Percentiles rank a stretch among this genome's conserved stretches.
These are phyloP conservation scores for Aspergillus carbonarius DNA, from an alignment of 2,329 filamentous ascomycete species.

Conservation along the genomic window DNA sequence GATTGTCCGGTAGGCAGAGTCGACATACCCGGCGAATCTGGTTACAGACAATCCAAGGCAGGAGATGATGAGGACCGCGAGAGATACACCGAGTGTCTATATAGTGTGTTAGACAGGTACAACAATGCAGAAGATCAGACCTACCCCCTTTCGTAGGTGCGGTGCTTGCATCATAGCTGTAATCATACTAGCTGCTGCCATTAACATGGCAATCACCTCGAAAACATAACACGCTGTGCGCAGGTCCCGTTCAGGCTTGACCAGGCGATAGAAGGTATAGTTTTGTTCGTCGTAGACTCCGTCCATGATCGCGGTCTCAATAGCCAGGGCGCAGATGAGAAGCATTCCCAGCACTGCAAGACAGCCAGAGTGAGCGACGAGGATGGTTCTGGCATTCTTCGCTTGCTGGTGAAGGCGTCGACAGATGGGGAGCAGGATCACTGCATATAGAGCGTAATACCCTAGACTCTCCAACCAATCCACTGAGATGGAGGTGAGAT, in stretches of 20 bases:
- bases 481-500: background rate
- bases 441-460: constrained; percentile 1
- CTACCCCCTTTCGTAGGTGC: constrained; percentile 11
- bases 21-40: constrained; percentile 8
- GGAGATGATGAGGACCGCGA: constrained; percentile 4
- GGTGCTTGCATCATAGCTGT: constrained; percentile 5
- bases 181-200: constrained; percentile 10
- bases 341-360: constrained; percentile 10
- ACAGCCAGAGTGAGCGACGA: constrained; percentile 4
- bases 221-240: constrained; percentile 9
- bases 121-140: background rate
- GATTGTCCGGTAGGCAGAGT: background rate
- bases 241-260: background rate
- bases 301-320: constrained; percentile 6
- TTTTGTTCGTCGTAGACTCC: background rate
- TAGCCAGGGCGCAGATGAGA: constrained; percentile 8
- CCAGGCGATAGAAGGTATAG: background rate
- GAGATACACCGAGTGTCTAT: constrained; percentile 5
- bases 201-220: constrained; percentile 11
- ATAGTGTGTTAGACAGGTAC: background rate
- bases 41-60: constrained; percentile 9
- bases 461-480: constrained; percentile 8
- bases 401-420: constrained; percentile 10
- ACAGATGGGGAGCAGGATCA: constrained; percentile 18
- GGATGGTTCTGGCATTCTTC: background rate